A percentile compares a stretch with the other conserved stretches of the same genome.
These are phyloP conservation scores for Lichtheimia corymbifera DNA, from an alignment of 371 early-diverging fungal genomes.

Conservation along the genomic window DNA sequence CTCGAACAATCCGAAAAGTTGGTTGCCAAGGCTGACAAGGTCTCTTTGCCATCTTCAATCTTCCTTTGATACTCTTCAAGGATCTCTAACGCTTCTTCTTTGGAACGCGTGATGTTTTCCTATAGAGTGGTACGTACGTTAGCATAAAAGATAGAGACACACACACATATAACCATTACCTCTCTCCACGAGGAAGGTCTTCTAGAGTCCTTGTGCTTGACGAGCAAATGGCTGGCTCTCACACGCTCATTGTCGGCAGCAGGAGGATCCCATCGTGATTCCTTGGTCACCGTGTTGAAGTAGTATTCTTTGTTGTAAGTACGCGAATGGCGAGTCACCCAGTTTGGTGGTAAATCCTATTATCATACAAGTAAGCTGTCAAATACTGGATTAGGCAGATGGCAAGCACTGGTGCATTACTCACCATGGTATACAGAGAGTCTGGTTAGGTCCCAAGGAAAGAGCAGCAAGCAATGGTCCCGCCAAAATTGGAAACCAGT, in stretches of 20 bases:
- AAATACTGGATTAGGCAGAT: no score
- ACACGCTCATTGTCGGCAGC: slow-evolving; percentile 54
- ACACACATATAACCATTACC: slow-evolving; percentile 31
- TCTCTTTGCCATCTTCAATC: slow-evolving; percentile 62
- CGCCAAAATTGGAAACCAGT: no score
- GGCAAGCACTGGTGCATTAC: no score
- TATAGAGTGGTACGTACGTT: slow-evolving; percentile 19
- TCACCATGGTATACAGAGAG: no score
- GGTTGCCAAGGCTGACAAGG: slow-evolving; percentile 71
- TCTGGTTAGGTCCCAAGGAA: no score
- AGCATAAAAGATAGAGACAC: background rate
- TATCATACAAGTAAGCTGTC: no score
- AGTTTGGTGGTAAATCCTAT: slow-evolving; percentile 65
- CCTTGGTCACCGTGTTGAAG: slow-evolving; percentile 80
- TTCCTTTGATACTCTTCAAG: slow-evolving; percentile 57
- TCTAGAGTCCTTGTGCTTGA: slow-evolving; percentile 87
- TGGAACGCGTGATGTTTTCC: slow-evolving; percentile 81
- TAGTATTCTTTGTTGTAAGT: slow-evolving; percentile 80
- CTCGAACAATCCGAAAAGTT: slow-evolving; percentile 88
- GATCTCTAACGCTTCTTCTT: slow-evolving; percentile 82
- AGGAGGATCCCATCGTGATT: slow-evolving; percentile 86
- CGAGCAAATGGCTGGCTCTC: slow-evolving; percentile 88
- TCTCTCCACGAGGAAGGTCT: slow-evolving; percentile 92
- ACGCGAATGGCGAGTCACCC: slow-evolving; percentile 75
- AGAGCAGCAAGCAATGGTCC: no score